These are phyloP conservation scores for Rutstroemia sp. DNA, from an alignment of 2,329 filamentous ascomycete species.

Conservation along the genomic window DNA sequence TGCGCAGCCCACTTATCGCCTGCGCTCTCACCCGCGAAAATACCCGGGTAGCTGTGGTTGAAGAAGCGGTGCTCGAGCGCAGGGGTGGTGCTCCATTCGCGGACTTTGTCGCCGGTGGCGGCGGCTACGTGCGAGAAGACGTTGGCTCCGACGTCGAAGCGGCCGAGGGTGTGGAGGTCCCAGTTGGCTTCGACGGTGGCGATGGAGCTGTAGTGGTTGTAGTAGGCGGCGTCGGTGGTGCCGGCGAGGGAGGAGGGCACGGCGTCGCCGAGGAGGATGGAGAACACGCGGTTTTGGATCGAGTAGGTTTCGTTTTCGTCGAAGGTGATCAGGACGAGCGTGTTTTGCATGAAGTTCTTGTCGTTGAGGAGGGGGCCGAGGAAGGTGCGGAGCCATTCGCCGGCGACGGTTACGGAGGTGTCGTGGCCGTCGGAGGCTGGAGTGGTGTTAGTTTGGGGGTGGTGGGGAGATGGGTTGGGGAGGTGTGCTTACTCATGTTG, in stretches of 20 bases:
- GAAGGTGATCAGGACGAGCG: slow-evolving; percentile 69
- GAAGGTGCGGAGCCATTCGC: slow-evolving; percentile 60
- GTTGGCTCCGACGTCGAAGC: slow-evolving; percentile 67
- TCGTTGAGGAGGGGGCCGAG: slow-evolving; percentile 63
- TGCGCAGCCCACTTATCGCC: slow-evolving; percentile 21
- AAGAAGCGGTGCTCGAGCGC: slow-evolving; percentile 31
- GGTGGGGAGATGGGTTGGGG: background rate
- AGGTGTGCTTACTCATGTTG: slow-evolving; percentile 1
- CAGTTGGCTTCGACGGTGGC: slow-evolving; percentile 64
- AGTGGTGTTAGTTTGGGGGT: background rate
- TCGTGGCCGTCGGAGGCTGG: slow-evolving; percentile 75
- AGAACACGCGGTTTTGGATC: slow-evolving; percentile 60
- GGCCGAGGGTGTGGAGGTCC: slow-evolving; percentile 58
- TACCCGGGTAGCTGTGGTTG: slow-evolving; percentile 39
- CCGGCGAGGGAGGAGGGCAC: slow-evolving; percentile 57
- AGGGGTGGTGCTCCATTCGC: slow-evolving; percentile 20
- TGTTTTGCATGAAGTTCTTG: slow-evolving; percentile 66
- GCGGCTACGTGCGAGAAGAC: slow-evolving; percentile 55
- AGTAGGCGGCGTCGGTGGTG: slow-evolving; percentile 61
- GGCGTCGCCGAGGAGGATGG: slow-evolving; percentile 67
- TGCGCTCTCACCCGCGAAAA: slow-evolving; percentile 27
- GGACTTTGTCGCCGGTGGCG: slow-evolving; percentile 47
- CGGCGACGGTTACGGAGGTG: slow-evolving; percentile 60
- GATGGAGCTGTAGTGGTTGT: slow-evolving; percentile 66
- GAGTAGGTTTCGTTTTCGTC: slow-evolving; percentile 70